Conservation (phyloP, 345 rosid species). For the Raphanus sativus region DNA sequence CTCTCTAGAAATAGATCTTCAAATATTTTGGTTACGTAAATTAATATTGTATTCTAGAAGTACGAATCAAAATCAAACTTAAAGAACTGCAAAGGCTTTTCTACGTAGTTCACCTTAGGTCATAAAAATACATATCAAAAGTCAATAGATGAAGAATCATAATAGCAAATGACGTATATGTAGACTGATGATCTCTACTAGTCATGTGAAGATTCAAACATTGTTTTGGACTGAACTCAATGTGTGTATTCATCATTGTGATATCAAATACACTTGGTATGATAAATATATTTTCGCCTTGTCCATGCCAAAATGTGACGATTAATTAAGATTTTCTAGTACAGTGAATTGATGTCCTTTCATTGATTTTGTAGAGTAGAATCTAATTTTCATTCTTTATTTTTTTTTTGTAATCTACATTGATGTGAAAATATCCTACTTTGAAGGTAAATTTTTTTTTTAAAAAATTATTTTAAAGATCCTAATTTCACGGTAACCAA, state of each 20-base stretch:
- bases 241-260: neutral
- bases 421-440: neutral
- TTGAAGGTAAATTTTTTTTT: neutral
- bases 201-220: neutral
- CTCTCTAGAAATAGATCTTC: slow-evolving; percentile 20
- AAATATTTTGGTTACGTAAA: neutral
- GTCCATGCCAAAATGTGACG: neutral
- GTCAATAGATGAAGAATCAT: neutral
- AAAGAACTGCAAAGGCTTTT: slow-evolving; percentile 19
- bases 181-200: neutral
- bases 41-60: slow-evolving; percentile 17
- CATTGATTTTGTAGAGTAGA: neutral
- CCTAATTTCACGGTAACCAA: neutral
- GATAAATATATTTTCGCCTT: neutral
- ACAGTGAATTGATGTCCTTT: neutral
- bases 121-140: neutral
- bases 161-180: neutral
- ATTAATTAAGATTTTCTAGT: neutral
- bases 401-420: neutral
- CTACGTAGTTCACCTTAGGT: neutral
- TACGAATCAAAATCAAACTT: slow-evolving; percentile 29
- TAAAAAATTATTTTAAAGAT: neutral
- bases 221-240: neutral
- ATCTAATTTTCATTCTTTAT: neutral
- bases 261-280: neutral